Evolutionary conservation across 2,329 filamentous ascomycete genomes (phyloP).

Genomic region (Ceratocystis eucalypticola): DNA sequence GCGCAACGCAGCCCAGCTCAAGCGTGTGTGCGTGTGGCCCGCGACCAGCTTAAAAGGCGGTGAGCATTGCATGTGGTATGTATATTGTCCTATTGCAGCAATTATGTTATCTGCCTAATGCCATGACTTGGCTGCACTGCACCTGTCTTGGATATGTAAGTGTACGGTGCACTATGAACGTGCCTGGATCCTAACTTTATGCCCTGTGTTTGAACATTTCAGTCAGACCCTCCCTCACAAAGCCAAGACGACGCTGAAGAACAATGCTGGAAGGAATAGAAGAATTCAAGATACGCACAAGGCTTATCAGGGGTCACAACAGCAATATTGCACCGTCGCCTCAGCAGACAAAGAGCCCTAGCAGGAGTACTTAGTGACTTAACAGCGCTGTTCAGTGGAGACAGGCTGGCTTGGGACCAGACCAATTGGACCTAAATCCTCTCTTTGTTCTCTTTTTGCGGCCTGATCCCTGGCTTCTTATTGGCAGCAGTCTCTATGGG

Average conservation of each 20-base stretch:
- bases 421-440: background rate
- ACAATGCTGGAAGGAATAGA: background rate
- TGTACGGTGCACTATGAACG: background rate
- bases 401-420: background rate
- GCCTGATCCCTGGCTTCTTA: background rate
- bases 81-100: no score
- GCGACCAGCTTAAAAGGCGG: background rate
- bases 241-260: background rate
- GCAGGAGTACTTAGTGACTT: no score
- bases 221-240: background rate
- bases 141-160: background rate
- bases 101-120: no score
- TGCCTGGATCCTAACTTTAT: background rate
- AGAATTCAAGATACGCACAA: background rate
- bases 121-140: no score
- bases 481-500: background rate
- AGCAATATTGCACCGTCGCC: background rate
- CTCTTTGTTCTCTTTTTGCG: conserved; percentile 6
- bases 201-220: background rate
- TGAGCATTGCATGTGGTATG: background rate
- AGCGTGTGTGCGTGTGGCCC: background rate
- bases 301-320: background rate
- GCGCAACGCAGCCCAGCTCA: background rate
- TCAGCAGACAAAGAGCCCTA: background rate
- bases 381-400: background rate